Evolutionary conservation across 805 yeast genomes (phyloP), one percentile per base, ranked within the genome.

Genomic region (Lachancea meyersii): DNA sequence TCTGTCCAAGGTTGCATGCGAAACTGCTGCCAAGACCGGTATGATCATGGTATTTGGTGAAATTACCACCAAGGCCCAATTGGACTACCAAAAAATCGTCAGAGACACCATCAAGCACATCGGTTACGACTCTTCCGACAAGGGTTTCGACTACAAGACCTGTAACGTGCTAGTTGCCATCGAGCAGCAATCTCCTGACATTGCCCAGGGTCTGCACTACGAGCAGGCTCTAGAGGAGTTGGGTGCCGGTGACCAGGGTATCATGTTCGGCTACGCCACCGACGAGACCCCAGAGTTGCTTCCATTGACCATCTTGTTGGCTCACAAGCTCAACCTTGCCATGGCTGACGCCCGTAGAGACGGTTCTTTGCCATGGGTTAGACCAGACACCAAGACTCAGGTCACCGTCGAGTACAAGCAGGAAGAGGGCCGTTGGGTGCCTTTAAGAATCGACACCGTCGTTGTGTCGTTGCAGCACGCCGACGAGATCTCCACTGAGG

Each of bases 191-290:
- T 88, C 97, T 41, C 93, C 95, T 58, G 98, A 93, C 74, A 93
- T 93, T 63, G 98, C 98, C 49, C 97, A 91, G 75, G 98, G 98
- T 80, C 80, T 93, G 65, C 97, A 93, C 73, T 85, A 85, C 73
- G 97, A 93, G 68, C 64, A 79, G 82, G 73, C 95, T 85, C 75
- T 93, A 53, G 98, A 93, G 77, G 94, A 93, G 48, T 80, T 93
- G 64, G 98, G 98, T 71, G 98, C 98, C 54, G 98, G 98, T 82
- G 98, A 93, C 76, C 98, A 93, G 75, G 98, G 98, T 83, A 93
- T 93, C 69, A 93, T 93, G 98, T 93, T 93, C 67, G 98, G 98
- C 72, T 93, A 93, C 71, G 98, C 98, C 59, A 82, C 97, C 51
- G 96, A 93, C 64, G 98, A 93, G 77, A 89, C 98, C 59, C 95